Evolutionary conservation across 345 rosid genomes (phyloP).

Genomic region (Eucalyptus microcorys): DNA sequence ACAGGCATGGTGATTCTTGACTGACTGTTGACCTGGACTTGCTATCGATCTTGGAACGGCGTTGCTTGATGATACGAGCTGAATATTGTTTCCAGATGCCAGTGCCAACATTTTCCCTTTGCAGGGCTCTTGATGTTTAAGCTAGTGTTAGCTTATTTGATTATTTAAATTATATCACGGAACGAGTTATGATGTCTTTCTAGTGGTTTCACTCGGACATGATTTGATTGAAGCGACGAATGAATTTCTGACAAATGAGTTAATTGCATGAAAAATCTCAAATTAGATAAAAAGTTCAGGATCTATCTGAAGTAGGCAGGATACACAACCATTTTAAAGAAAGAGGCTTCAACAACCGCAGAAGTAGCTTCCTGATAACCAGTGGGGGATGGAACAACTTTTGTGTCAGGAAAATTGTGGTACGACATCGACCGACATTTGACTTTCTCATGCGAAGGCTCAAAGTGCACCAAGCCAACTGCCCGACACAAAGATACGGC

Average conservation of each 20-base stretch:
- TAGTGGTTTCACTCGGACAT: not conserved
- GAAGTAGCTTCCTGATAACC: not conserved
- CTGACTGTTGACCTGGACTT: not conserved
- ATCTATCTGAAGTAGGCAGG: not conserved
- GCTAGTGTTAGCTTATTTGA: not conserved
- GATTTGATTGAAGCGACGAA: not conserved
- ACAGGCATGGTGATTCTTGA: not conserved
- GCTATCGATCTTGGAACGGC: not conserved
- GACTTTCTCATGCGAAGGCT: not conserved
- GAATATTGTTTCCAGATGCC: not conserved
- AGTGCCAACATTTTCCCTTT: not conserved
- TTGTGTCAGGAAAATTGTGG: not conserved
- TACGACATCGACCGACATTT: not conserved
- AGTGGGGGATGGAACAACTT: not conserved
- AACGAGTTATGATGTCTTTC: not conserved
- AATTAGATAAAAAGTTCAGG: not conserved
- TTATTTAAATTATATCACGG: not conserved
- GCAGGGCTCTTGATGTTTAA: not conserved
- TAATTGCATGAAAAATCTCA: too few species aligned
- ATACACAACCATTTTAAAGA: not conserved
- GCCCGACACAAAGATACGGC: not conserved
- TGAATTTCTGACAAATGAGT: not conserved
- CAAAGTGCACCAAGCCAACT: not conserved
- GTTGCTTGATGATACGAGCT: not conserved
- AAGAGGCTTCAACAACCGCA: not conserved